phyloP scores from a whole-genome alignment of 768 basidiomycete genomes.

The Boletus insuetus region DNA sequence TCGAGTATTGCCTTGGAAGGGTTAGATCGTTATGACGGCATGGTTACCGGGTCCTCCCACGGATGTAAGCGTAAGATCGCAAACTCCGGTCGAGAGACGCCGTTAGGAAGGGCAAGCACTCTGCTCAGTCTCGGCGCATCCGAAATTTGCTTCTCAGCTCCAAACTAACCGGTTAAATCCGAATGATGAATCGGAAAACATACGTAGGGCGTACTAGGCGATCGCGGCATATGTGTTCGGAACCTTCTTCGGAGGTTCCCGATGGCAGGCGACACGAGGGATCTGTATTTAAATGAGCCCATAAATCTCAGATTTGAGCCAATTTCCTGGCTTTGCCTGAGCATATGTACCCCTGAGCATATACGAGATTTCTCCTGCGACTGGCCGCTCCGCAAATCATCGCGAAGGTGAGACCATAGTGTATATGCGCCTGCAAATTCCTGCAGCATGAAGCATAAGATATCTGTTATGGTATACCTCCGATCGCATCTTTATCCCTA shows the following conservation, averaged over 20 bases:
- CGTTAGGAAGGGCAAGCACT: constrained; percentile 10
- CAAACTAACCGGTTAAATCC: constrained; percentile 16
- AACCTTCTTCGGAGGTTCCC: constrained; percentile 22
- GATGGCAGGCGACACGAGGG: constrained; percentile 15
- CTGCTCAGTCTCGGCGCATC: not conserved
- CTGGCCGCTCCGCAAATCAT: constrained; percentile 7
- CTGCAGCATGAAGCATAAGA: not conserved
- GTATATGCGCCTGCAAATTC: not conserved
- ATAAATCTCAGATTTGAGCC: constrained; percentile 32
- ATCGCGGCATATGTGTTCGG: constrained; percentile 19
- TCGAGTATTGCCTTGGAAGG: constrained; percentile 22
- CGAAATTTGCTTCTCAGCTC: constrained; percentile 2
- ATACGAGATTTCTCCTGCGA: constrained; percentile 11
- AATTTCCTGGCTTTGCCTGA: constrained; percentile 9
- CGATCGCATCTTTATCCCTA: not conserved
- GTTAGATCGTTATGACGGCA: constrained; percentile 32
- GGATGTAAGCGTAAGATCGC: constrained; percentile 13
- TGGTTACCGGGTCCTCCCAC: constrained; percentile 24
- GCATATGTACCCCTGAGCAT: constrained; percentile 20
- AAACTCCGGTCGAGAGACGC: constrained; percentile 19
- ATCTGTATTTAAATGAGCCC: constrained; percentile 15
- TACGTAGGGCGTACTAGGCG: constrained; percentile 7
- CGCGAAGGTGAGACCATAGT: not conserved
- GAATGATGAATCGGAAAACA: constrained; percentile 3
- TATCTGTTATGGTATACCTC: not conserved